phyloP scores from a whole-genome alignment of 768 basidiomycete genomes.

The Lactifluus pinguis region DNA sequence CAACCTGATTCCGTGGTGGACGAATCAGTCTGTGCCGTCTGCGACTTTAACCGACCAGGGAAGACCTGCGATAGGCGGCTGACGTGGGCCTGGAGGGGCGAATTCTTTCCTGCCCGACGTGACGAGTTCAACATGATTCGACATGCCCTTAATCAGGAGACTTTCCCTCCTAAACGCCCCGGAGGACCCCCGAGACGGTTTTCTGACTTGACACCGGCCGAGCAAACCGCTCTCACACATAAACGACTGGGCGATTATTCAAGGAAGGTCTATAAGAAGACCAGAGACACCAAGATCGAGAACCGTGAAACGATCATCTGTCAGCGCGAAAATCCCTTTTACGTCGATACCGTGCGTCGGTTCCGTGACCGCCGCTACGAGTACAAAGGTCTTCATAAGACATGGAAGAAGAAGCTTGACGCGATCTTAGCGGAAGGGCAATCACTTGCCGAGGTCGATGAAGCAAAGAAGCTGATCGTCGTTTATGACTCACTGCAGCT shows the following conservation, averaged over 20 bases:
- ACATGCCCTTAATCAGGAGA: conserved; percentile 91
- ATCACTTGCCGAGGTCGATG: conserved; percentile 79
- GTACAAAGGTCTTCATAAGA: conserved; percentile 97
- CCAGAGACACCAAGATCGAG: conserved; percentile 93
- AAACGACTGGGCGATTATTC: conserved; percentile 99
- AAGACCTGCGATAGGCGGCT: conserved; percentile 91
- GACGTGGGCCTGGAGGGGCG: conserved; percentile 98
- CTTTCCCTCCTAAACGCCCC: conserved; percentile 74
- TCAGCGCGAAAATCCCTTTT: conserved; percentile 97
- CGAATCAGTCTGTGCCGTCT: conserved; percentile 93
- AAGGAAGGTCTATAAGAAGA: conserved; percentile 96
- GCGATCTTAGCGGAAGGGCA: conserved; percentile 54
- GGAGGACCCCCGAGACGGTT: conserved; percentile 73
- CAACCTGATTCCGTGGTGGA: conserved; percentile 98
- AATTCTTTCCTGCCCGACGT: conserved; percentile 93
- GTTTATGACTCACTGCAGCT: conserved; percentile 97
- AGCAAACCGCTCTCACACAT: conserved; percentile 88
- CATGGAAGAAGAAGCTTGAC: conserved; percentile 98
- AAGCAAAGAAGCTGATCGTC: conserved; percentile 99
- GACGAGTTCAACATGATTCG: conserved; percentile 99
- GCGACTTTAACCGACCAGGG: conserved; percentile 94
- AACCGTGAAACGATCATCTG: conserved; percentile 92
- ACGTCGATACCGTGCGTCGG: conserved; percentile 93
- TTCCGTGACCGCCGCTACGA: conserved; percentile 98
- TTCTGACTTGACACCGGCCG: conserved; percentile 67